These are phyloP conservation scores for Histomonas meleagridis DNA, from an alignment of 208 protist genomes.

Conservation along the genomic window DNA sequence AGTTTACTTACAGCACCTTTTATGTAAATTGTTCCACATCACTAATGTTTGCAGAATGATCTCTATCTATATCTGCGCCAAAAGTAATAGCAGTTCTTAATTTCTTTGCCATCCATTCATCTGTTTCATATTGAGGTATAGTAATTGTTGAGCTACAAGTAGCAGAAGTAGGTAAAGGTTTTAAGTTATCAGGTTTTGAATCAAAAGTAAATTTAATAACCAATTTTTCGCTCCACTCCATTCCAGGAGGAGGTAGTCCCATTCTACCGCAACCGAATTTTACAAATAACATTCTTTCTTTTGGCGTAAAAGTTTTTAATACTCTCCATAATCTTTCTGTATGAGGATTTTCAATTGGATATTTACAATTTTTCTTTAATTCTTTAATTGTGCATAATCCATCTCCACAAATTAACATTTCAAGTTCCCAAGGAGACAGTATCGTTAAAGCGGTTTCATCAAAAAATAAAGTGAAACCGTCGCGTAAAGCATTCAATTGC, in stretches of 20 bases:
- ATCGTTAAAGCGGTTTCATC: background rate
- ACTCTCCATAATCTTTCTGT: background rate
- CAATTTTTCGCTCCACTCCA: background rate
- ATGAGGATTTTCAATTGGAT: background rate
- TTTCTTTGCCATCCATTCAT: conserved; percentile 26
- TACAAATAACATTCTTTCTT: conserved; percentile 32
- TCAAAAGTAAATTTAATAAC: background rate
- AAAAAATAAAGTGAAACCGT: background rate
- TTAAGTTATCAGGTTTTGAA: background rate
- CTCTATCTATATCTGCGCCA: conserved; percentile 2
- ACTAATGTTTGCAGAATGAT: background rate
- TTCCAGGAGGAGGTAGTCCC: background rate
- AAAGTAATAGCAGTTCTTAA: conserved; percentile 26
- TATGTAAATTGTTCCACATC: conserved; percentile 24
- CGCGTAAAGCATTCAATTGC: background rate
- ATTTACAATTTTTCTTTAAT: conserved; percentile 2
- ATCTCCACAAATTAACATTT: background rate
- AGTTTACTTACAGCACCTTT: too few species aligned
- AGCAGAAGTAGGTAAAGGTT: background rate
- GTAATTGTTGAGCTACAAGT: background rate
- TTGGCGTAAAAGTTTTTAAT: background rate
- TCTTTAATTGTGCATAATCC: background rate
- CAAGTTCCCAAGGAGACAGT: background rate
- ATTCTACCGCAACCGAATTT: conserved; percentile 28
- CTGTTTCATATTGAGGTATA: background rate